phyloP scores from a whole-genome alignment of 176 grass and related monocot species.

The Leersia perrieri region DNA sequence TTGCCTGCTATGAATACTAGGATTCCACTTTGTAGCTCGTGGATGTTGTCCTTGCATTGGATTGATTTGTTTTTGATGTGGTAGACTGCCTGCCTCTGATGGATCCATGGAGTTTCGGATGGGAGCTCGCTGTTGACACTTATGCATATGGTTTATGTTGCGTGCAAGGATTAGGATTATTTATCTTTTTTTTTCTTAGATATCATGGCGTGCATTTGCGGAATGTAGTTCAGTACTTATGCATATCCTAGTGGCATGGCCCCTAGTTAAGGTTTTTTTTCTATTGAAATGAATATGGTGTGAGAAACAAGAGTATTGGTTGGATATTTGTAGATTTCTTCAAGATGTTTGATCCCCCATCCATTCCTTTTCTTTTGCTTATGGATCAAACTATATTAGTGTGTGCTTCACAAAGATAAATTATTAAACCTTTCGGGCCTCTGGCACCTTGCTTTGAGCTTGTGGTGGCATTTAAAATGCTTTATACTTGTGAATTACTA shows the following conservation, averaged over 20 bases:
- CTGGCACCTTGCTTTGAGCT: too few relatives aligned
- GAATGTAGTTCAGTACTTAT: not conserved
- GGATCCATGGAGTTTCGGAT: not conserved
- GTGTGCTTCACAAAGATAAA: too few relatives aligned
- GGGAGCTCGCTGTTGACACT: not conserved
- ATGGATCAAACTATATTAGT: too few relatives aligned
- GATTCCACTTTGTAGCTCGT: not conserved
- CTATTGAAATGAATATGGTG: too few relatives aligned
- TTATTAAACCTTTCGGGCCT: too few relatives aligned
- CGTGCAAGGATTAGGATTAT: not conserved
- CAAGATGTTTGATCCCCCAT: too few relatives aligned
- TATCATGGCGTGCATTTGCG: not conserved
- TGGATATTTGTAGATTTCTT: too few relatives aligned
- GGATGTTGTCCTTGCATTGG: not conserved
- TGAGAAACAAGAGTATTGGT: too few relatives aligned
- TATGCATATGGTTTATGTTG: not conserved
- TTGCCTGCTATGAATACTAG: not conserved
- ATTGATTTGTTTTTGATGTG: not conserved
- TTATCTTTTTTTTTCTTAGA: not conserved
- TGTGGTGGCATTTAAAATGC: too few relatives aligned
- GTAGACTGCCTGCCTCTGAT: not conserved
- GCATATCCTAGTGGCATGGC: too few relatives aligned
- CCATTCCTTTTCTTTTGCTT: too few relatives aligned
- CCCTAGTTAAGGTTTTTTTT: too few relatives aligned
- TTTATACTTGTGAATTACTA: not conserved